Evolutionary conservation across 345 rosid species (phyloP).

Genomic region (Punica granatum): DNA sequence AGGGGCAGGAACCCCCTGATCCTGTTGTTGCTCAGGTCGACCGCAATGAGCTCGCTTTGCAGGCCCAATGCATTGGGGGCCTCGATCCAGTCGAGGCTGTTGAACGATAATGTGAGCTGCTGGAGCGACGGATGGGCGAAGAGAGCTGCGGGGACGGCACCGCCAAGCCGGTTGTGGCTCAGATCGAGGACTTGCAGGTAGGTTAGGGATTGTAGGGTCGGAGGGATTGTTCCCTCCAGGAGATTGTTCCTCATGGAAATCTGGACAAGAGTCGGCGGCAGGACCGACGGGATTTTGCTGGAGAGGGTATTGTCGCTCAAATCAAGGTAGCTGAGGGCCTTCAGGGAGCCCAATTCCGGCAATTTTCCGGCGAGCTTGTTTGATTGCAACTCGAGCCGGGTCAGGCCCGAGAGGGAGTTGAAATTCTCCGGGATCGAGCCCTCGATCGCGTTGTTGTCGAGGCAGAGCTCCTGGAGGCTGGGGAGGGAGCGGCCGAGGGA

Average conservation of each 20-base stretch:
- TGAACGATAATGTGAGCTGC: slow-evolving; percentile 71
- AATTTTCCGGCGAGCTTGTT: slow-evolving; percentile 55
- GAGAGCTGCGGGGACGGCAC: slow-evolving; percentile 40
- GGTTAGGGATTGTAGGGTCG: slow-evolving; percentile 21
- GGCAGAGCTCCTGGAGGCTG: slow-evolving; percentile 49
- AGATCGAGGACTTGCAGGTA: slow-evolving; percentile 64
- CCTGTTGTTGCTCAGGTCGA: slow-evolving; percentile 33
- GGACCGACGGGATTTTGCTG: slow-evolving; percentile 38
- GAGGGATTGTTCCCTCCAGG: slow-evolving; percentile 45
- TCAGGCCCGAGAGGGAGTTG: slow-evolving; percentile 31
- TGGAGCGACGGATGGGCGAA: slow-evolving; percentile 65
- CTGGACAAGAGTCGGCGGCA: slow-evolving; percentile 56
- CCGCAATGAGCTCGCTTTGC: slow-evolving; percentile 44
- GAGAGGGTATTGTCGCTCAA: slow-evolving; percentile 62
- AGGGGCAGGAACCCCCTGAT: slow-evolving; percentile 26
- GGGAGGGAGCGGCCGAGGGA: slow-evolving; percentile 45
- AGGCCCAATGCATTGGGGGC: slow-evolving; percentile 26
- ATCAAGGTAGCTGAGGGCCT: slow-evolving; percentile 52
- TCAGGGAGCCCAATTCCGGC: slow-evolving; percentile 50
- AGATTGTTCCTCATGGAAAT: slow-evolving; percentile 66
- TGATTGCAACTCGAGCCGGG: slow-evolving; percentile 65
- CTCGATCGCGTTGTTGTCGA: slow-evolving; percentile 55
- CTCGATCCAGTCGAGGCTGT: slow-evolving; percentile 49
- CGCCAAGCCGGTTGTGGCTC: slow-evolving; percentile 54
- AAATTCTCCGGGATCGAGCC: slow-evolving; percentile 52